Evolutionary conservation across 2,329 filamentous ascomycete species (phyloP), one percentile per base, ranked within the genome.

Genomic region (Hypomyces perniciosus): DNA sequence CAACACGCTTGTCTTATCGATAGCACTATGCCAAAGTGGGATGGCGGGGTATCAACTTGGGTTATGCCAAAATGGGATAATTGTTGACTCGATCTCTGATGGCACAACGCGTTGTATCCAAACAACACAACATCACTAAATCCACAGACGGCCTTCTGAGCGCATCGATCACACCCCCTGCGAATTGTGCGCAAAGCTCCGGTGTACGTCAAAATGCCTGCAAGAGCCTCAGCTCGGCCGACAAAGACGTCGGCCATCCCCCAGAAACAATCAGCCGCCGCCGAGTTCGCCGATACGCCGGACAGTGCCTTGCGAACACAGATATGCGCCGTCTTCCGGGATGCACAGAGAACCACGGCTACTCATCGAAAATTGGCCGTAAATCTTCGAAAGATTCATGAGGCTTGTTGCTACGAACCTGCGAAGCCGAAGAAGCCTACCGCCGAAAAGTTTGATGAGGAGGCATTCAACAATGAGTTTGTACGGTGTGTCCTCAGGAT

Each of bases 301-400:
- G 76, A 82, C 43, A 90, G 81, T 52, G 79, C 79, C 12, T 72
- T 96, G 58, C 86, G 91, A 61, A 79, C 77, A 34, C 86, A 88
- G 63, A 77, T 96, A 47, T 86, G 84, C 64, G 71, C 78, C 49
- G 78, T 90, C 44, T 91, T 91, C 63, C 78, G 79, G 57, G 87
- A 91, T 67, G 90, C 92, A 33, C 93, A 99, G 68, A 85, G 86
- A 60, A 95, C 88, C 1, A 95, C 88, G 0, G 90, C 91, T 1
- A 88, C 88, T 2, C 93, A 99, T 66, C 79, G 92, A 54, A 97
- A 97, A 65, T 79, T 96, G 0, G 86, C 87, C 4, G 87, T 96
- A 54, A 90, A 84, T 45, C 73, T 99, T 54, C 84, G 92, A 56
- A 96, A 96, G 69, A 80, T 96, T 40, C 92, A 97, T 62, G 92